phyloP scores from a whole-genome alignment of 768 basidiomycete species.

The Suillus cothurnatus region DNA sequence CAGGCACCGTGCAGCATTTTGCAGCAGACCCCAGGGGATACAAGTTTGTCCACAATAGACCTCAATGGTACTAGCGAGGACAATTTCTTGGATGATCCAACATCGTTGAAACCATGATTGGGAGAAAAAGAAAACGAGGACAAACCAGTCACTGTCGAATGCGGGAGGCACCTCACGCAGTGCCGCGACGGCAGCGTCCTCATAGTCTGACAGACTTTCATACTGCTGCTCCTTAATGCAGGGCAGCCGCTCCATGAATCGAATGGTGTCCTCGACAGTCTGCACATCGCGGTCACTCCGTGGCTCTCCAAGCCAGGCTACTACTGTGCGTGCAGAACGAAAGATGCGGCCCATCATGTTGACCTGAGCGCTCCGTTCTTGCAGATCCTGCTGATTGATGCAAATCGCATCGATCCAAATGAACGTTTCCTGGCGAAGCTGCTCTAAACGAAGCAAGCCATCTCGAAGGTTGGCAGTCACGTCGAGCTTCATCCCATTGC shows the following conservation, averaged over 20 bases:
- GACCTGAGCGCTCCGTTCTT: slow-evolving; percentile 11
- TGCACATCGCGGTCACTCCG: too few species aligned
- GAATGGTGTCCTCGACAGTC: neutral
- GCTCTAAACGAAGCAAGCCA: neutral
- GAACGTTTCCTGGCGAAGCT: slow-evolving; percentile 4
- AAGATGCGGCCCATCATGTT: slow-evolving; percentile 11
- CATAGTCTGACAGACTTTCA: neutral
- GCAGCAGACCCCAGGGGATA: neutral
- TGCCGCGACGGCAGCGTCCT: neutral
- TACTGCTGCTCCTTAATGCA: neutral
- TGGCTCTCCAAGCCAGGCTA: slow-evolving; percentile 12
- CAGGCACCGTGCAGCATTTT: neutral
- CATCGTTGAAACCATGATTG: slow-evolving; percentile 3
- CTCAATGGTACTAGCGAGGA: slow-evolving; percentile 4
- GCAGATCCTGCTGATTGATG: slow-evolving; percentile 12
- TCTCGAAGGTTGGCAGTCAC: neutral
- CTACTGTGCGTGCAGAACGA: slow-evolving; percentile 1
- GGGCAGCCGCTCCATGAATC: slow-evolving; percentile 1
- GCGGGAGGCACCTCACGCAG: neutral
- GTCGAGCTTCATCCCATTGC: neutral
- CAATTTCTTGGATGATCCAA: slow-evolving; percentile 14
- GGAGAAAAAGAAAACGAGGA: neutral
- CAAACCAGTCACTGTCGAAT: neutral
- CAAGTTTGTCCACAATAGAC: neutral
- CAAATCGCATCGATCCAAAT: slow-evolving; percentile 13